A percentile compares a stretch with the other conserved stretches of the same genome.
These are phyloP conservation scores for Salix udensis DNA, from an alignment of 345 rosid genomes.

Conservation along the genomic window DNA sequence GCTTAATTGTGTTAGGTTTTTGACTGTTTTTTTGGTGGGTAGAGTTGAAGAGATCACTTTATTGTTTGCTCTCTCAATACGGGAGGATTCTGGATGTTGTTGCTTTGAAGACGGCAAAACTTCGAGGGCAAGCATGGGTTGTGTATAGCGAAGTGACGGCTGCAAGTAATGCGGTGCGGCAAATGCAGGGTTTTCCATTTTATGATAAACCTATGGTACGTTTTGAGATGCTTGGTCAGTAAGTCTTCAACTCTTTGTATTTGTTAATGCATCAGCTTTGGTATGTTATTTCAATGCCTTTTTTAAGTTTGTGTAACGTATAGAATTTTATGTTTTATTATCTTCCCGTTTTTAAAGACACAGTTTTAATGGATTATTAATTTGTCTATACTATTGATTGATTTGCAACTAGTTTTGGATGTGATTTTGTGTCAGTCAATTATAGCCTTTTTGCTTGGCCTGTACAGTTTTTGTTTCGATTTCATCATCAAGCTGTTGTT, in stretches of 20 bases:
- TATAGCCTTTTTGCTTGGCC: background rate
- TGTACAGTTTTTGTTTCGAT: background rate
- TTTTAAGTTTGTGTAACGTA: background rate
- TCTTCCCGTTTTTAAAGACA: background rate
- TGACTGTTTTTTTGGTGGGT: slow-evolving; percentile 13
- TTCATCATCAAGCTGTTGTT: background rate
- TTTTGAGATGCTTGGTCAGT: background rate
- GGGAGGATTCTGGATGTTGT: slow-evolving; percentile 96
- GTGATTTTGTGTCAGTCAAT: background rate
- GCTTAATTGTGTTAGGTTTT: background rate
- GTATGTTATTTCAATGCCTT: background rate
- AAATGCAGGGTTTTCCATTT: slow-evolving; percentile 95
- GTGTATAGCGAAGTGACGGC: slow-evolving; percentile 84
- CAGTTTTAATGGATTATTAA: background rate
- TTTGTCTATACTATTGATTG: background rate
- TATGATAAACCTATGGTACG: slow-evolving; percentile 95
- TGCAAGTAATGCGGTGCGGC: slow-evolving; percentile 90
- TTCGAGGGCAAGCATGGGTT: slow-evolving; percentile 98
- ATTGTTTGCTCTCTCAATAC: slow-evolving; percentile 89
- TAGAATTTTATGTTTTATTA: background rate
- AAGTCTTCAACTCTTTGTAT: background rate
- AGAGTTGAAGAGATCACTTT: slow-evolving; percentile 96
- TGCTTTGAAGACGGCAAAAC: slow-evolving; percentile 92
- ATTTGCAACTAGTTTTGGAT: background rate
- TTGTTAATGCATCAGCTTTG: background rate